These are phyloP conservation scores for Hyaloperonospora arabidopsidis DNA, from an alignment of 352 stramenopile genomes.

Conservation along the genomic window DNA sequence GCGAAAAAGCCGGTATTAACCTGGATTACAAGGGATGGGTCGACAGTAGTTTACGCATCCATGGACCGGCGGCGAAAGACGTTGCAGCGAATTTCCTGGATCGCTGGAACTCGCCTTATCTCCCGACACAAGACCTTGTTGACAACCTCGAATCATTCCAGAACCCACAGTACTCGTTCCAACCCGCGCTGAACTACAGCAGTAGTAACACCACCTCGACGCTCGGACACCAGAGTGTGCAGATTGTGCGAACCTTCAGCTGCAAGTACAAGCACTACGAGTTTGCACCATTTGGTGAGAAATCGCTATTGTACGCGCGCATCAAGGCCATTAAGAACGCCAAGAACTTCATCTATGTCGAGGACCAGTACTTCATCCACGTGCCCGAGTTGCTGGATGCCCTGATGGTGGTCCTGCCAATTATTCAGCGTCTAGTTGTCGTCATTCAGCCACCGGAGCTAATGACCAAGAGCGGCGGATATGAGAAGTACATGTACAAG, in stretches of 20 bases:
- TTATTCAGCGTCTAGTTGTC: slow-evolving; percentile 38
- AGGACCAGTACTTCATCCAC: slow-evolving; percentile 2
- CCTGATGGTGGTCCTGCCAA: slow-evolving; percentile 33
- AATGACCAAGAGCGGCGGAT: slow-evolving; percentile 15
- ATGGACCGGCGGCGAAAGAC: slow-evolving; percentile 10
- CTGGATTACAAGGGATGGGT: slow-evolving; percentile 35
- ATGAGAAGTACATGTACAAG: slow-evolving; percentile 40
- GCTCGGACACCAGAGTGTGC: background rate
- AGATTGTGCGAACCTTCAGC: slow-evolving; percentile 2
- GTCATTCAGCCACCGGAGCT: slow-evolving; percentile 12
- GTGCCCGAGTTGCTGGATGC: slow-evolving; percentile 9
- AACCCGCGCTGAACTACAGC: slow-evolving; percentile 1
- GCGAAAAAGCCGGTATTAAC: slow-evolving; percentile 1
- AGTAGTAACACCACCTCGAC: slow-evolving; percentile 1
- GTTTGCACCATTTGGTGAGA: slow-evolving; percentile 31
- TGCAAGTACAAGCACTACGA: slow-evolving; percentile 3
- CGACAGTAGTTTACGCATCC: slow-evolving; percentile 34
- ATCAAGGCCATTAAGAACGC: slow-evolving; percentile 35
- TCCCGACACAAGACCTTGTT: slow-evolving; percentile 10
- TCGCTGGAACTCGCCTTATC: slow-evolving; percentile 38
- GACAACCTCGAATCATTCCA: slow-evolving; percentile 33
- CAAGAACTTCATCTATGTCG: slow-evolving; percentile 4
- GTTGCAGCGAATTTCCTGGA: slow-evolving; percentile 39
- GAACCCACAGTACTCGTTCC: slow-evolving; percentile 22
- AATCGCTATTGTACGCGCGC: slow-evolving; percentile 32